phyloP scores from a whole-genome alignment of 305 asterid species.

The Fraxinus floribunda region DNA sequence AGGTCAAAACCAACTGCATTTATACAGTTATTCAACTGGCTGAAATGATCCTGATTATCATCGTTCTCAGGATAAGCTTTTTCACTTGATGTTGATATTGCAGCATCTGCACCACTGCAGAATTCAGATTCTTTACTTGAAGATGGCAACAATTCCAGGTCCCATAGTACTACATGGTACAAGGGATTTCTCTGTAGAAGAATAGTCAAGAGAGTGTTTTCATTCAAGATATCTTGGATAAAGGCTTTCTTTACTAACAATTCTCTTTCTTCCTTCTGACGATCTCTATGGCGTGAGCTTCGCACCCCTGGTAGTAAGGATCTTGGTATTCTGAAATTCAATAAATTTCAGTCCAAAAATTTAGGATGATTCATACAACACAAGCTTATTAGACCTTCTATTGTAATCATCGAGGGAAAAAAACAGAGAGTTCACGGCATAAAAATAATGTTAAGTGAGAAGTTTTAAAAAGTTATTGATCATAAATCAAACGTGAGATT shows the following conservation, averaged over 20 bases:
- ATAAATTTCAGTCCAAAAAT: slow-evolving; percentile 26
- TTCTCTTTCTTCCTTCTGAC: slow-evolving; percentile 92
- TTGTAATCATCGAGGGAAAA: slow-evolving; percentile 11
- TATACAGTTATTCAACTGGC: slow-evolving; percentile 56
- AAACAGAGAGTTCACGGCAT: slow-evolving; percentile 21
- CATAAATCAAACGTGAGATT: slow-evolving; percentile 4
- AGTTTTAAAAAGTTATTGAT: slow-evolving; percentile 8
- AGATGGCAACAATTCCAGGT: slow-evolving; percentile 66
- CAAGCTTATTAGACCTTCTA: slow-evolving; percentile 18
- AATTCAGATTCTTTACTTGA: slow-evolving; percentile 57
- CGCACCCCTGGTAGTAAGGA: slow-evolving; percentile 86
- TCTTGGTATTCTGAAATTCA: slow-evolving; percentile 84
- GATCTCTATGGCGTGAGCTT: slow-evolving; percentile 84
- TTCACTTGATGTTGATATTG: slow-evolving; percentile 32
- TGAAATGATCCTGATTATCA: slow-evolving; percentile 36
- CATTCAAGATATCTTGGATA: slow-evolving; percentile 73
- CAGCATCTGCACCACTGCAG: slow-evolving; percentile 37
- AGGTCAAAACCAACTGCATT: slow-evolving; percentile 56
- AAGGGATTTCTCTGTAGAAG: slow-evolving; percentile 61
- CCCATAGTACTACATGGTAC: slow-evolving; percentile 71
- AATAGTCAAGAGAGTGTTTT: slow-evolving; percentile 54
- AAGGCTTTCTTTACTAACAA: slow-evolving; percentile 80
- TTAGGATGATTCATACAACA: slow-evolving; percentile 11
- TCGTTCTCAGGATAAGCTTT: slow-evolving; percentile 37
- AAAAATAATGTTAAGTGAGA: not conserved